phyloP scores from a whole-genome alignment of 305 asterid genomes.

The Solanum aculeatissimum region DNA sequence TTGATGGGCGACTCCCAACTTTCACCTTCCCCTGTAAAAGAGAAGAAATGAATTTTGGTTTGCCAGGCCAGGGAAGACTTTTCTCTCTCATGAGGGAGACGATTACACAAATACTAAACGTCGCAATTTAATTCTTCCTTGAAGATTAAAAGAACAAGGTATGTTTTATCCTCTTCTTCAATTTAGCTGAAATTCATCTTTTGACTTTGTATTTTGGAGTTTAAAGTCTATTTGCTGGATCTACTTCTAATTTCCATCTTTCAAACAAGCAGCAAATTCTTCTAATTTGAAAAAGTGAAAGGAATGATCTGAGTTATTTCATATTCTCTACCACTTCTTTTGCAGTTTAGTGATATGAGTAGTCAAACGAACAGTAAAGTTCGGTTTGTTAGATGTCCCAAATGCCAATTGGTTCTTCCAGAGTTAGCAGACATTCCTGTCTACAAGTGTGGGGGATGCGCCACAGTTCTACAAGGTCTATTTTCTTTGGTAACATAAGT shows the following conservation, averaged over 20 bases:
- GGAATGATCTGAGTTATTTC: background rate
- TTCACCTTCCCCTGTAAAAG: no score
- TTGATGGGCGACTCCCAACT: no score
- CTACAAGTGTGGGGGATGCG: constrained; percentile 86
- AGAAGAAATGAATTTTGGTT: no score
- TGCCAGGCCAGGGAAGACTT: no score
- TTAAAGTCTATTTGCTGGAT: background rate
- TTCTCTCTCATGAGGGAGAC: no score
- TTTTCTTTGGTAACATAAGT: background rate
- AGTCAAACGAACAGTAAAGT: constrained; percentile 31
- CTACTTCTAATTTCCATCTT: background rate
- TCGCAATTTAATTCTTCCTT: no score
- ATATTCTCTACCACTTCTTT: constrained; percentile 14
- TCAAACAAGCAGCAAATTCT: background rate
- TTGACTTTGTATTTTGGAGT: background rate
- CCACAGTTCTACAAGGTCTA: constrained; percentile 60
- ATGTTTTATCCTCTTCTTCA: no score
- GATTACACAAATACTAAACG: no score
- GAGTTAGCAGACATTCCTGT: constrained; percentile 50
- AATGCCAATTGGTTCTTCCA: constrained; percentile 44
- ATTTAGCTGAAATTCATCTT: no score
- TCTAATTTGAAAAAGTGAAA: background rate
- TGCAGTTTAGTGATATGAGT: constrained; percentile 27
- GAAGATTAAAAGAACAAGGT: no score
- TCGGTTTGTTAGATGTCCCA: constrained; percentile 75